Evolutionary conservation across 75 land plant genomes (phyloP).

Genomic region (Chamaecyparis obtusa): DNA sequence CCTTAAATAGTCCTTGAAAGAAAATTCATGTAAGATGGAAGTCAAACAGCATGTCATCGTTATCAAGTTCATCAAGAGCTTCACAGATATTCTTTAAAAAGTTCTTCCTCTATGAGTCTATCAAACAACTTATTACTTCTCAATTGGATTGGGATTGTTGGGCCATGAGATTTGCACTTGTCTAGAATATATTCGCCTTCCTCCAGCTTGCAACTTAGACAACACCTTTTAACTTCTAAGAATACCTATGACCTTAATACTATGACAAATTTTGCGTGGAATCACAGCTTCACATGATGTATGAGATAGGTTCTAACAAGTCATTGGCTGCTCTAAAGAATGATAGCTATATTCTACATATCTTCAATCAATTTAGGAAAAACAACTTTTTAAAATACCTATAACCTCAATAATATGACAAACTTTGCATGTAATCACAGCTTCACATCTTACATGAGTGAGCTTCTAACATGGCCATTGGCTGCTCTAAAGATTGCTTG

Average conservation of each 20-base stretch:
- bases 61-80: too few relatives aligned
- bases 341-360: neutral
- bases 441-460: neutral
- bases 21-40: too few relatives aligned
- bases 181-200: too few relatives aligned
- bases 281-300: neutral
- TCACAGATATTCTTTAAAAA: too few relatives aligned
- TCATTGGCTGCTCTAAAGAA: neutral
- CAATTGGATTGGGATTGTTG: too few relatives aligned
- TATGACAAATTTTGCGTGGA: neutral
- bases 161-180: too few relatives aligned
- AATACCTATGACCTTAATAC: neutral
- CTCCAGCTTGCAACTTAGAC: too few relatives aligned
- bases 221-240: neutral
- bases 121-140: too few relatives aligned
- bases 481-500: neutral
- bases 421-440: too few relatives aligned
- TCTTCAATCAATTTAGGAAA: neutral
- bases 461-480: neutral
- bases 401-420: neutral
- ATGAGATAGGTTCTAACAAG: neutral
- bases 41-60: too few relatives aligned
- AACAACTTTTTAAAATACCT: neutral
- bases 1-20: too few relatives aligned
- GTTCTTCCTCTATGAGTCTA: too few relatives aligned